Evolutionary conservation across 176 grass and related monocot genomes (phyloP).

Genomic region (Luzula sylvatica): DNA sequence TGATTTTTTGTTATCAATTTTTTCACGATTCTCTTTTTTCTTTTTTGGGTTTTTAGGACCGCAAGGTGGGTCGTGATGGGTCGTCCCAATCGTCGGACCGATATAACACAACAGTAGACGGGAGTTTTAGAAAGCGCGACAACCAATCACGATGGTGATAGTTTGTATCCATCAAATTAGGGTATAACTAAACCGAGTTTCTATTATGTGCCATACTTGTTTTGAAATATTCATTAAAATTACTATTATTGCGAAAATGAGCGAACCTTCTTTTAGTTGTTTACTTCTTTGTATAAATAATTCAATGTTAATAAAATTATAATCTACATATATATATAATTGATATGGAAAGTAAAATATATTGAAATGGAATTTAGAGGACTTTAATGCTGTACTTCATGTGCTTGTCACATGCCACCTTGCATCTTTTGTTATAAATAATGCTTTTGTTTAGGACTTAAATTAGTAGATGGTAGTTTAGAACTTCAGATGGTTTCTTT

Average conservation of each 20-base stretch:
- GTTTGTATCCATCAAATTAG: background rate
- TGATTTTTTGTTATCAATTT: slow-evolving; percentile 6
- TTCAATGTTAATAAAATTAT: slow-evolving; percentile 25
- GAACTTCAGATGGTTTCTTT: slow-evolving; percentile 5
- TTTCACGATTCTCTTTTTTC: background rate
- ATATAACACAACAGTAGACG: slow-evolving; percentile 41
- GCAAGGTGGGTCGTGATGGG: slow-evolving; percentile 37
- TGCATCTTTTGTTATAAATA: no score
- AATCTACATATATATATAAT: slow-evolving; percentile 16
- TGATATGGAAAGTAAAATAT: slow-evolving; percentile 9
- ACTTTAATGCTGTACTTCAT: slow-evolving; percentile 13
- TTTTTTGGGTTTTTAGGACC: slow-evolving; percentile 33
- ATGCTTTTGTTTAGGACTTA: background rate
- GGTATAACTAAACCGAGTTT: slow-evolving; percentile 14
- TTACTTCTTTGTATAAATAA: slow-evolving; percentile 32
- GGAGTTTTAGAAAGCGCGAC: slow-evolving; percentile 43
- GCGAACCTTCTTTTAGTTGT: slow-evolving; percentile 2
- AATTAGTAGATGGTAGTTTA: background rate
- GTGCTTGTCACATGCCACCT: slow-evolving; percentile 12
- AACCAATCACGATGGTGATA: slow-evolving; percentile 20
- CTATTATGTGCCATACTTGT: slow-evolving; percentile 27
- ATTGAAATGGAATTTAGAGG: background rate
- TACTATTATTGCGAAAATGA: background rate
- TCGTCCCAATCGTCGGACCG: slow-evolving; percentile 25
- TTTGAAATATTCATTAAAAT: slow-evolving; percentile 26